Evolutionary conservation across 2,329 filamentous ascomycete genomes (phyloP).

Genomic region (Lachnellula suecica): DNA sequence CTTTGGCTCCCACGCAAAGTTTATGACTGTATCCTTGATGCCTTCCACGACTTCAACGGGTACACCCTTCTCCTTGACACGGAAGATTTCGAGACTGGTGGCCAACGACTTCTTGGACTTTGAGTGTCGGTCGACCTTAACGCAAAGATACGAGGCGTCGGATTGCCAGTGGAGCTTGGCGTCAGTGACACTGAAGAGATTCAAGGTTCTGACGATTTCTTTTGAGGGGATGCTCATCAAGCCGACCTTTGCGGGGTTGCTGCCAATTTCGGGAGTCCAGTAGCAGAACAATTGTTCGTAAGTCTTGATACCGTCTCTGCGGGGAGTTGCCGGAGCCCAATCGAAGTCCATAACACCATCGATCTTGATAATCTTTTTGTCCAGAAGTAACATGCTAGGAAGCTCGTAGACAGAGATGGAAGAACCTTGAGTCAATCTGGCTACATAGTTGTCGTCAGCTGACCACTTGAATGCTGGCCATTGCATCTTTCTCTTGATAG

Average conservation of each 20-base stretch:
- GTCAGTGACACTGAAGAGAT: conserved; percentile 96
- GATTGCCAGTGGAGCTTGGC: conserved; percentile 99
- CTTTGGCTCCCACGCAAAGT: conserved; percentile 99
- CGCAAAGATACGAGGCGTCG: conserved; percentile 88
- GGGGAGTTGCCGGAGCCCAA: conserved; percentile 84
- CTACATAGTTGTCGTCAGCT: conserved; percentile 94
- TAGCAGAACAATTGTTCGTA: conserved; percentile 97
- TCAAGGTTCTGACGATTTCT: conserved; percentile 89
- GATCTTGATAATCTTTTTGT: conserved; percentile 92
- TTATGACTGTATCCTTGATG: conserved; percentile 98
- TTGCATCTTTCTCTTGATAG: conserved; percentile 85
- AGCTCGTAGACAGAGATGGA: conserved; percentile 91
- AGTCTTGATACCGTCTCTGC: conserved; percentile 80
- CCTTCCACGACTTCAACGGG: conserved; percentile 97
- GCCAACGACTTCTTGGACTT: conserved; percentile 98
- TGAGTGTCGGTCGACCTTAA: conserved; percentile 98
- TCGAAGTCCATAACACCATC: conserved; percentile 98
- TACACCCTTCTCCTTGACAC: conserved; percentile 94
- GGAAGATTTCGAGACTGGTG: conserved; percentile 98
- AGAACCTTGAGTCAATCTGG: conserved; percentile 81
- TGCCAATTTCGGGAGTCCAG: conserved; percentile 98
- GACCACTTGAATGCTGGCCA: conserved; percentile 99
- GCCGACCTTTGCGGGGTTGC: conserved; percentile 95
- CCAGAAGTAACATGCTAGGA: conserved; percentile 83
- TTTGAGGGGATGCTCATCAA: conserved; percentile 96